Conservation (phyloP, 768 basidiomycete genomes). For the Trametes cubensis region DNA sequence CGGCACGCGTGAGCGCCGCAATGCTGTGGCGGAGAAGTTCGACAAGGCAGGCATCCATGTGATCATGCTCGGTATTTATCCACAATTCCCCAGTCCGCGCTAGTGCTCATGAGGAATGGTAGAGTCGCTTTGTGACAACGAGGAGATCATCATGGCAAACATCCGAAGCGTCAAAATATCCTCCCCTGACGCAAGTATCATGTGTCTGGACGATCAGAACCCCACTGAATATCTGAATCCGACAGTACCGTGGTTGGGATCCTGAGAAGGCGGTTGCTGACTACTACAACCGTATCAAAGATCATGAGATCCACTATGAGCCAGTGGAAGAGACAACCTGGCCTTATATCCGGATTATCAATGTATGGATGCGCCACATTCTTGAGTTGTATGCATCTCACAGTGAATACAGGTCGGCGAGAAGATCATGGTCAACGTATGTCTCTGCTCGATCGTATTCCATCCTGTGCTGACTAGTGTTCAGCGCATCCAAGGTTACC, state of each 20-base stretch:
- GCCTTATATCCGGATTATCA: conserved; percentile 93
- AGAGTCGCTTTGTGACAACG: conserved; percentile 93
- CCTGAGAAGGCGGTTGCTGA: conserved; percentile 90
- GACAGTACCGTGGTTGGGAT: conserved; percentile 91
- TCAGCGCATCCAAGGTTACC: conserved; percentile 84
- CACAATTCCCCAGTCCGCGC: neutral
- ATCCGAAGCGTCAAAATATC: conserved; percentile 98
- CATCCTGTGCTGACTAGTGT: neutral
- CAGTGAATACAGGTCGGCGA: conserved; percentile 75
- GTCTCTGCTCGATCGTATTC: conserved; percentile 30
- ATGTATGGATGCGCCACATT: conserved; percentile 58
- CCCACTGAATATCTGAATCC: neutral
- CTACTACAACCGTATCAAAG: conserved; percentile 86
- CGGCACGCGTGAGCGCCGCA: conserved; percentile 68
- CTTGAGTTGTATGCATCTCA: conserved; percentile 8
- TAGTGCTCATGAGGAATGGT: conserved; percentile 15
- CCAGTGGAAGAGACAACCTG: conserved; percentile 89
- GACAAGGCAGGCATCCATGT: conserved; percentile 88
- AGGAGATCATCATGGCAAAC: conserved; percentile 91
- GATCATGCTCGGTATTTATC: conserved; percentile 76
- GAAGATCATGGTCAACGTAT: conserved; percentile 91
- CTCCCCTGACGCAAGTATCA: conserved; percentile 83
- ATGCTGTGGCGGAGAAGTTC: conserved; percentile 80
- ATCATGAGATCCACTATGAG: conserved; percentile 88
- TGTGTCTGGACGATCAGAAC: neutral